Conservation (phyloP, 2,329 filamentous ascomycete species). For the Oidium heveae region DNA sequence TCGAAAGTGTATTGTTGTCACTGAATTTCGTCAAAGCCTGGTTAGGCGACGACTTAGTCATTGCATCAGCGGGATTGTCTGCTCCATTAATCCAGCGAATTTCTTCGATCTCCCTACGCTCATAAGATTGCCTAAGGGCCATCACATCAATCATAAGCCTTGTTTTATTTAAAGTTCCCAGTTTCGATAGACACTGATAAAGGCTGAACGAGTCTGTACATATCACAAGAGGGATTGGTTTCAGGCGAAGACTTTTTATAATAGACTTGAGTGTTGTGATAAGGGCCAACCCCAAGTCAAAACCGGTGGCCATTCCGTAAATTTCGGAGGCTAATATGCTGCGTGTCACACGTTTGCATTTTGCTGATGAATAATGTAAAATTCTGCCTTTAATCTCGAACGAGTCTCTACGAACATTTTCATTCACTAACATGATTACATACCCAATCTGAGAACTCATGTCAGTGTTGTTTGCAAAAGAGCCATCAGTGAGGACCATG, state of each 20-base stretch:
- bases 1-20: neutral
- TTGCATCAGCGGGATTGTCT: neutral
- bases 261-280: neutral
- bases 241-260: neutral
- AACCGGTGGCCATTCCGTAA: constrained; percentile 1
- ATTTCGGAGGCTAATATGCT: constrained; percentile 4
- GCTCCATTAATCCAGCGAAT: neutral
- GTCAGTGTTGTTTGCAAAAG: constrained; percentile 1
- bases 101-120: neutral
- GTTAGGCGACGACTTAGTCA: neutral
- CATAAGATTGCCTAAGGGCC: neutral
- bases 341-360: constrained; percentile 3
- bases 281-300: constrained; percentile 1
- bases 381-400: neutral
- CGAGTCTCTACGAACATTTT: no score
- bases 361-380: constrained; percentile 1
- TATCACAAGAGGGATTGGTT: neutral
- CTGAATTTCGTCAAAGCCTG: neutral
- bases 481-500: constrained; percentile 1
- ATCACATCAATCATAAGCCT: neutral
- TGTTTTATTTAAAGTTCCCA: neutral
- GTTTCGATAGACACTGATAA: neutral
- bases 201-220: neutral
- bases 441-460: constrained; percentile 1
- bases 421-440: neutral